Percentiles rank a stretch among this genome's conserved stretches.
Conservation (phyloP, 495 filamentous ascomycete species). For the Aspergillus saccharolyticus region DNA sequence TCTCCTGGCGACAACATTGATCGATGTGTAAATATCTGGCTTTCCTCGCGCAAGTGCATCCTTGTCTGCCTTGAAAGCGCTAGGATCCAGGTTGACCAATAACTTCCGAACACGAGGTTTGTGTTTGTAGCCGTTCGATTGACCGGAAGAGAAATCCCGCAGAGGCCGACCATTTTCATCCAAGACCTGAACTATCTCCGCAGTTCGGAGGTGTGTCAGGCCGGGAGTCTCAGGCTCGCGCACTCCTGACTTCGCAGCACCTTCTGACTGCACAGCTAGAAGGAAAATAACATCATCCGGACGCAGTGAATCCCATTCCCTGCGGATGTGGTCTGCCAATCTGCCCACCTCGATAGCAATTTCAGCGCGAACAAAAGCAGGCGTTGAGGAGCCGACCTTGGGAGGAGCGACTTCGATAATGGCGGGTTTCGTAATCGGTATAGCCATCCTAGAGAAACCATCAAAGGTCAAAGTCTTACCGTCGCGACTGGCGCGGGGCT, state of each 20-base stretch:
- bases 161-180: conserved; percentile 82
- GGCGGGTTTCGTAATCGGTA: conserved; percentile 79
- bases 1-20: conserved; percentile 84
- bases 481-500: conserved; percentile 58
- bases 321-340: conserved; percentile 65
- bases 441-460: conserved; percentile 87
- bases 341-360: conserved; percentile 81
- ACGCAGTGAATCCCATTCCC: conserved; percentile 88
- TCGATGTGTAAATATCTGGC: conserved; percentile 71
- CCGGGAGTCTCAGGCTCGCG: conserved; percentile 52
- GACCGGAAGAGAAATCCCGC: conserved; percentile 50
- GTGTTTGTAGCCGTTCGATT: conserved; percentile 48
- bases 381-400: conserved; percentile 77
- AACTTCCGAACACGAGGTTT: conserved; percentile 61
- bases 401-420: conserved; percentile 83
- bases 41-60: conserved; percentile 58
- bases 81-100: conserved; percentile 75
- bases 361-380: conserved; percentile 83
- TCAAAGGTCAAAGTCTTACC: conserved; percentile 64
- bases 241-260: conserved; percentile 48
- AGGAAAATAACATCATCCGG: conserved; percentile 90
- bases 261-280: conserved; percentile 57
- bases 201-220: conserved; percentile 70
- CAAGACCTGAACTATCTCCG: conserved; percentile 80
- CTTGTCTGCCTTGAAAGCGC: conserved; percentile 73